phyloP scores from a whole-genome alignment of 2,329 filamentous ascomycete species.

The Cordyceps pruinosa region DNA sequence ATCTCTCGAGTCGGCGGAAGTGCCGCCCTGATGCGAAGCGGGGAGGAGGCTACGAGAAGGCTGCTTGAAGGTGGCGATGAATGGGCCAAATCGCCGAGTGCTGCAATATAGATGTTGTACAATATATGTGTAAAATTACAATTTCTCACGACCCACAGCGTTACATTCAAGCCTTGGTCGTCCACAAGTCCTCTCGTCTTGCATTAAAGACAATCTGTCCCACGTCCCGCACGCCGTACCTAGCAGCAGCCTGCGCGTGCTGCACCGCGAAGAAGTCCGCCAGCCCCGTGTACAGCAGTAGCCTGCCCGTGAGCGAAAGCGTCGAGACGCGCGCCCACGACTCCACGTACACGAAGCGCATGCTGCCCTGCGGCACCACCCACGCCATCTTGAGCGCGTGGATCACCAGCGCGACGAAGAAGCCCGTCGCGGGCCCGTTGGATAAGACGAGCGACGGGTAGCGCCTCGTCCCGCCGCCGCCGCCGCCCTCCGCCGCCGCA shows the following conservation, averaged over 20 bases:
- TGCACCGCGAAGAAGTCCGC: conserved; percentile 80
- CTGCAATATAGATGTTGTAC: conserved; percentile 15
- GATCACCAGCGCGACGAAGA: conserved; percentile 57
- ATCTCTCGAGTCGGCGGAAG: conserved; percentile 15
- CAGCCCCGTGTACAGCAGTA: conserved; percentile 57
- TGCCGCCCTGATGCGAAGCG: not conserved
- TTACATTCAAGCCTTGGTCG: not conserved
- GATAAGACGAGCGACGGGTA: conserved; percentile 73
- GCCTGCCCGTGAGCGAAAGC: conserved; percentile 75
- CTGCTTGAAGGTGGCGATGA: not conserved
- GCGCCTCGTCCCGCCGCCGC: conserved; percentile 19
- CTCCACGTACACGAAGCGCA: conserved; percentile 80
- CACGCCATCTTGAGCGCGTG: conserved; percentile 41
- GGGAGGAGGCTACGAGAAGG: not conserved
- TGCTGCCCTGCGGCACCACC: conserved; percentile 42
- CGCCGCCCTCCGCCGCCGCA: conserved; percentile 20
- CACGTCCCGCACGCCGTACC: conserved; percentile 32
- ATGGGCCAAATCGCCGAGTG: not conserved
- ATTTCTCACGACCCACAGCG: not conserved
- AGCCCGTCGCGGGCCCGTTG: conserved; percentile 84
- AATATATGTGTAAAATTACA: conserved; percentile 17
- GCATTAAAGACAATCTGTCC: conserved; percentile 36
- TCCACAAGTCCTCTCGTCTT: conserved; percentile 19
- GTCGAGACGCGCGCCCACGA: conserved; percentile 82
- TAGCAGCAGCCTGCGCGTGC: conserved; percentile 57